Evolutionary conservation across 129 eudicot species (phyloP), one percentile per base, ranked within the genome.

Genomic region (Lactuca saligna): DNA sequence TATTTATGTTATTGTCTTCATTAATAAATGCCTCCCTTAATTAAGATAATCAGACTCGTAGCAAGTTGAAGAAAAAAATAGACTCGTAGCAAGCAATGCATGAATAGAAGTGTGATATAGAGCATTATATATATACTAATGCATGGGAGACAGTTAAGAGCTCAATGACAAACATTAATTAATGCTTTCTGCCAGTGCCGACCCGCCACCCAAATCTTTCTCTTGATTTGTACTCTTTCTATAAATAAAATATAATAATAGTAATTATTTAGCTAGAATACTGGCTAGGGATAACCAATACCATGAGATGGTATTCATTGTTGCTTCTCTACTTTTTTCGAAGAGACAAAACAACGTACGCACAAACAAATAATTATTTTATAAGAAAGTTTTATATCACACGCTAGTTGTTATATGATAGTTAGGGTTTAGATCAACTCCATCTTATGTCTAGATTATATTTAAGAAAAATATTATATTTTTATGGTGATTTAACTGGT

Each of bases 121-220:
- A 16, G 16, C 63, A 17, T 48, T 71, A 12, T 61, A 17, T 15
- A 59, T 44, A 71, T 10, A 46, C 3, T 46, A 46, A 2, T 46
- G 31, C 9, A 48, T 67, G 29, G 55, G 35, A 61, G 69, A 71
- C 29, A 39, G 50, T 67, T 67, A 75, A 37, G 69, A 37, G 63
- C 74, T 7, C 58, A 75, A 58, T 60, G 46, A 67, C 63, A 68
- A 68, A 74, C 41, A 3, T 55, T 68, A 50, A 67, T 68, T 38
- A 50, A 5, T 61, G 49, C 42, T 61, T 10, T 12, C 54, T 32
- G 65, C 66, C 78, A 66, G 78, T 76, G 80, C 75, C 80, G 48
- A 71, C 80, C 58, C 58, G 64, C 75, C 56, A 51, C 70, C 75
- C 62, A 76, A 67, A 76, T 68, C 65, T 68, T 76, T 37, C 9